Evolutionary conservation across 495 filamentous ascomycete species (phyloP).

Genomic region (Mytilinidion resinicola): DNA sequence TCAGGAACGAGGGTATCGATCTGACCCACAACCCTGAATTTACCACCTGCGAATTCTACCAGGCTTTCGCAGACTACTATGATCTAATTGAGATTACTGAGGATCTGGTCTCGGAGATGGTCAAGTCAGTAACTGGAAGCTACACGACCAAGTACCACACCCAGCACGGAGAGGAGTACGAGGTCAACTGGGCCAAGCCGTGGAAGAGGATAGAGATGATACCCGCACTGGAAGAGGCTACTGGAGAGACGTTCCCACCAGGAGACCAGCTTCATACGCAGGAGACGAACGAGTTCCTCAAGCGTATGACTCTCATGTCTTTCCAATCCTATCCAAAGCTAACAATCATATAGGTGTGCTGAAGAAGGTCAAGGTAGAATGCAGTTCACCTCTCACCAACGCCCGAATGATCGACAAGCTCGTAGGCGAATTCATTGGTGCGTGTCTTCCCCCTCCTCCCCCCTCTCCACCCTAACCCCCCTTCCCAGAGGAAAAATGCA

Average conservation of each 20-base stretch:
- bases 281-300: constrained; percentile 81
- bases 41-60: constrained; percentile 96
- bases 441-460: background rate
- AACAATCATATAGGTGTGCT: constrained; percentile 42
- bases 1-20: constrained; percentile 94
- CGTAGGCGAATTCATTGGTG: constrained; percentile 49
- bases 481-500: constrained; percentile 87
- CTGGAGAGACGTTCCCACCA: constrained; percentile 88
- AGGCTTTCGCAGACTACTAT: constrained; percentile 87
- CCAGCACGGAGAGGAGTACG: constrained; percentile 72
- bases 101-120: constrained; percentile 85
- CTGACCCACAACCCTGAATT: constrained; percentile 98
- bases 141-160: constrained; percentile 79
- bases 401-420: constrained; percentile 97
- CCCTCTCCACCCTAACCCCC: background rate
- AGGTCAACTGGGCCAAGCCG: constrained; percentile 91
- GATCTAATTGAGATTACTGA: constrained; percentile 93
- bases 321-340: too few species aligned
- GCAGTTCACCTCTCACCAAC: constrained; percentile 83
- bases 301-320: constrained; percentile 32
- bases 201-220: constrained; percentile 98
- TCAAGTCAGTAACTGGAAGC: constrained; percentile 80
- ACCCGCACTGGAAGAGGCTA: constrained; percentile 79
- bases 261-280: constrained; percentile 81
- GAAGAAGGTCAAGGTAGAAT: constrained; percentile 86